These are phyloP conservation scores for Amphibolis antarctica DNA, from an alignment of 106 monocot species.

Conservation along the genomic window DNA sequence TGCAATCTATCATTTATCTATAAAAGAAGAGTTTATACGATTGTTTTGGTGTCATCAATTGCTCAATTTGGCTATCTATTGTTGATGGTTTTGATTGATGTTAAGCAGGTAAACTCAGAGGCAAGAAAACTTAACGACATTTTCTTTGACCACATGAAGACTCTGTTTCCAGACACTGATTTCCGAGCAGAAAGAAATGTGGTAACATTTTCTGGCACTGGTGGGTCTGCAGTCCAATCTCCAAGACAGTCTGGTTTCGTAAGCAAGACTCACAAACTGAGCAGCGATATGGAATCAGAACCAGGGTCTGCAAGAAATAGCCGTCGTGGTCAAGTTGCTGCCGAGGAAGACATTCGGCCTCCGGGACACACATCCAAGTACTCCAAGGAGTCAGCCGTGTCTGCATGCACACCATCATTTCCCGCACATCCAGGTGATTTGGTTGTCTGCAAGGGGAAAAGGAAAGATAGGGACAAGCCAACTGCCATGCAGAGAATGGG, in stretches of 20 bases:
- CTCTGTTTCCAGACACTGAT: constrained; percentile 80
- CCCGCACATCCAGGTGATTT: constrained; percentile 67
- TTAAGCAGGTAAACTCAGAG: constrained; percentile 53
- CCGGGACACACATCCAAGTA: constrained; percentile 16
- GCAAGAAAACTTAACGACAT: constrained; percentile 65
- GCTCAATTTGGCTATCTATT: too few relatives aligned
- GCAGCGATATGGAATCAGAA: constrained; percentile 9
- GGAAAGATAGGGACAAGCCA: constrained; percentile 79
- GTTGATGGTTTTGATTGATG: background rate
- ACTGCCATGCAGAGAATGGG: constrained; percentile 21
- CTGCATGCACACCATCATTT: constrained; percentile 15
- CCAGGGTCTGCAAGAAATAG: constrained; percentile 2
- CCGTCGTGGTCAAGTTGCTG: background rate
- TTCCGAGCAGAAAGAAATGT: constrained; percentile 43
- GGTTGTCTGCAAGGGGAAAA: constrained; percentile 90
- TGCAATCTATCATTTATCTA: too few relatives aligned
- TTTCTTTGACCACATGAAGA: constrained; percentile 86
- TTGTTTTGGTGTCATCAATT: too few relatives aligned
- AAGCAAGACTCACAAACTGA: constrained; percentile 27
- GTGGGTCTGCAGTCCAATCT: constrained; percentile 16
- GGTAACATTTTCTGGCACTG: constrained; percentile 27
- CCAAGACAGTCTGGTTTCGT: constrained; percentile 12
- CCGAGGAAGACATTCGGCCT: constrained; percentile 11
- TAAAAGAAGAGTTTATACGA: too few relatives aligned
- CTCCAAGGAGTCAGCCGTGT: constrained; percentile 20